These are phyloP conservation scores for Dichomitus squalens DNA, from an alignment of 1,284 basidiomycete genomes.

Conservation along the genomic window DNA sequence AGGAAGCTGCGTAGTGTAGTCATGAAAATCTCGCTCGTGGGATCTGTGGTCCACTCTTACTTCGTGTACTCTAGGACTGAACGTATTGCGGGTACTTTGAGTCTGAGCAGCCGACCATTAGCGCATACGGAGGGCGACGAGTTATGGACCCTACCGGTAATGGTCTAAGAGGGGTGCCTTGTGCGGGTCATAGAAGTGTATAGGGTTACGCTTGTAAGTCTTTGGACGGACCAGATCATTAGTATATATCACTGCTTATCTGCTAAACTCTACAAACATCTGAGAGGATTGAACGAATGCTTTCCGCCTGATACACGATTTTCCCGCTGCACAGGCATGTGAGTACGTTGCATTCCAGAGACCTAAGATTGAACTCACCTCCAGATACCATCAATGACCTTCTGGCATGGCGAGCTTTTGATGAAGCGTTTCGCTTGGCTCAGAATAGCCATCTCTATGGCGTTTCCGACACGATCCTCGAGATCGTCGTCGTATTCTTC, in stretches of 20 bases:
- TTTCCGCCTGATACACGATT: constrained; percentile 89
- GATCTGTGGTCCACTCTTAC: constrained; percentile 38
- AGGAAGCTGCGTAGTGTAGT: constrained; percentile 61
- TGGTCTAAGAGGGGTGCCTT: constrained; percentile 92
- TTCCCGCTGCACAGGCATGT: constrained; percentile 56
- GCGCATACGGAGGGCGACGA: neutral
- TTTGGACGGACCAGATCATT: constrained; percentile 33
- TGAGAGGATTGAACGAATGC: constrained; percentile 82
- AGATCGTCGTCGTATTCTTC: constrained; percentile 76
- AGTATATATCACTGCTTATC: neutral
- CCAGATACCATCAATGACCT: constrained; percentile 84
- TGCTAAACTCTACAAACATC: constrained; percentile 57
- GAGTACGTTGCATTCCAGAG: neutral
- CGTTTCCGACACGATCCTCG: constrained; percentile 83
- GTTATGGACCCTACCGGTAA: constrained; percentile 62
- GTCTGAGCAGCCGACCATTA: constrained; percentile 42
- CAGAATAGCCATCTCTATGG: constrained; percentile 90
- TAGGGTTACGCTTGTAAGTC: constrained; percentile 92
- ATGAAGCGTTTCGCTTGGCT: constrained; percentile 86
- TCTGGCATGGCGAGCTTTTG: constrained; percentile 84
- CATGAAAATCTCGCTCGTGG: neutral
- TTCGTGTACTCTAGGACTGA: constrained; percentile 87
- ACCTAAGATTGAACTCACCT: constrained; percentile 44
- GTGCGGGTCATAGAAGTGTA: constrained; percentile 94
- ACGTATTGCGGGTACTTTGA: constrained; percentile 92